A percentile compares a stretch with the other conserved stretches of the same genome.
Conservation (phyloP, 1,139 yeast species). For the Zhuliangozyma blackwelliae region DNA sequence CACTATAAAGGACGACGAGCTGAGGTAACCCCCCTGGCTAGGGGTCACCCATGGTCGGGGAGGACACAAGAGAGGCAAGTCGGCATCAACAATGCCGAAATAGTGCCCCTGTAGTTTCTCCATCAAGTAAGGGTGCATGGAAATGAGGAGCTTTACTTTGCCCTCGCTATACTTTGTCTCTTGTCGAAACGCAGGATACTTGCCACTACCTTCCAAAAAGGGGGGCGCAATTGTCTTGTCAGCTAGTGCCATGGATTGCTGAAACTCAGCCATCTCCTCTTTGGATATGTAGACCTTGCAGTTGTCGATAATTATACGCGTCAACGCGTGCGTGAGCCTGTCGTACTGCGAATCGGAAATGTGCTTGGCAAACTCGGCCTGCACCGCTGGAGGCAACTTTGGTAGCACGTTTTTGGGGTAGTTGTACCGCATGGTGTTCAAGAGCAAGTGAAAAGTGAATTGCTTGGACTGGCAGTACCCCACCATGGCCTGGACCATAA, state of each 20-base stretch:
- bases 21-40: slow-evolving; percentile 32
- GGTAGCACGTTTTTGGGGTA: slow-evolving; percentile 2
- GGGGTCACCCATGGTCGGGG: slow-evolving; percentile 38
- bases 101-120: slow-evolving; percentile 13
- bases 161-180: not conserved
- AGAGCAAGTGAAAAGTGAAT: not conserved
- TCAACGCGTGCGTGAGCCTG: slow-evolving; percentile 10
- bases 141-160: slow-evolving; percentile 6
- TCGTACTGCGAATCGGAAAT: slow-evolving; percentile 5
- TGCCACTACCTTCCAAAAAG: not conserved
- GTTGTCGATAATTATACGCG: slow-evolving; percentile 17
- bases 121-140: slow-evolving; percentile 23
- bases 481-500: slow-evolving; percentile 4
- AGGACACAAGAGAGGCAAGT: slow-evolving; percentile 37
- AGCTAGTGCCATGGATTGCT: not conserved
- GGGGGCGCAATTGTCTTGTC: too few relatives aligned
- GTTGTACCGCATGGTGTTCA: slow-evolving; percentile 3
- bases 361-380: slow-evolving; percentile 2
- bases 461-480: not conserved
- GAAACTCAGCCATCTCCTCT: slow-evolving; percentile 8
- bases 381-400: not conserved
- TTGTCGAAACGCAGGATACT: slow-evolving; percentile 3
- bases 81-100: not conserved
- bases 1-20: slow-evolving; percentile 23
- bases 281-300: slow-evolving; percentile 15